Conservation (phyloP, 768 basidiomycete genomes). For the Suillus weaverae region DNA sequence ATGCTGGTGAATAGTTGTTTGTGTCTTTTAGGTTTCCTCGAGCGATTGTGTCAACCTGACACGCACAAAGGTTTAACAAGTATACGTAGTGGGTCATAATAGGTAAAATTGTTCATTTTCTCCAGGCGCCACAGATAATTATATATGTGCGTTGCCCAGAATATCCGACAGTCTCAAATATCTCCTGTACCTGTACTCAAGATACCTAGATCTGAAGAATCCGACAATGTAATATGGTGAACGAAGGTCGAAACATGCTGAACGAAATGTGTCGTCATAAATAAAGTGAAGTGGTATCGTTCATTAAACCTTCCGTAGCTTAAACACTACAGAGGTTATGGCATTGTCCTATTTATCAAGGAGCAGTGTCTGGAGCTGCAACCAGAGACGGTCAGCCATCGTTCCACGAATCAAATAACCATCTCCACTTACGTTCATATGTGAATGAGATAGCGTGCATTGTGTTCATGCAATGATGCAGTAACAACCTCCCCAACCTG, state of each 20-base stretch:
- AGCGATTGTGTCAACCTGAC: background rate
- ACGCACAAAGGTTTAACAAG: background rate
- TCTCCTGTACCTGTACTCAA: background rate
- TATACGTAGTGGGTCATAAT: background rate
- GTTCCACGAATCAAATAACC: background rate
- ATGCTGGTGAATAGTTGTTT: slow-evolving; percentile 1
- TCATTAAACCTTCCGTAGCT: background rate
- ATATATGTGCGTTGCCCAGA: background rate
- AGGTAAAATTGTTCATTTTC: background rate
- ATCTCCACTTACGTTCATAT: background rate
- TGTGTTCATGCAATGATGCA: background rate
- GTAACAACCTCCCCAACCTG: background rate
- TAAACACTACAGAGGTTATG: background rate
- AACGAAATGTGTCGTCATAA: background rate
- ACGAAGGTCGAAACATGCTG: background rate
- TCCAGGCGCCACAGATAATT: background rate
- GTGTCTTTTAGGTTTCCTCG: background rate
- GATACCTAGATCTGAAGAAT: background rate
- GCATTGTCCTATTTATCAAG: background rate
- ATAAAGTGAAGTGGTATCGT: background rate
- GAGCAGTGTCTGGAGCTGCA: background rate
- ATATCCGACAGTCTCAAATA: background rate
- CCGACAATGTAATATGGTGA: background rate
- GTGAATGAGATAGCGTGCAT: too few relatives aligned
- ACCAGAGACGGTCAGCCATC: background rate